phyloP scores from a whole-genome alignment of 2,329 filamentous ascomycete genomes.

The Aspergillus sp. region DNA sequence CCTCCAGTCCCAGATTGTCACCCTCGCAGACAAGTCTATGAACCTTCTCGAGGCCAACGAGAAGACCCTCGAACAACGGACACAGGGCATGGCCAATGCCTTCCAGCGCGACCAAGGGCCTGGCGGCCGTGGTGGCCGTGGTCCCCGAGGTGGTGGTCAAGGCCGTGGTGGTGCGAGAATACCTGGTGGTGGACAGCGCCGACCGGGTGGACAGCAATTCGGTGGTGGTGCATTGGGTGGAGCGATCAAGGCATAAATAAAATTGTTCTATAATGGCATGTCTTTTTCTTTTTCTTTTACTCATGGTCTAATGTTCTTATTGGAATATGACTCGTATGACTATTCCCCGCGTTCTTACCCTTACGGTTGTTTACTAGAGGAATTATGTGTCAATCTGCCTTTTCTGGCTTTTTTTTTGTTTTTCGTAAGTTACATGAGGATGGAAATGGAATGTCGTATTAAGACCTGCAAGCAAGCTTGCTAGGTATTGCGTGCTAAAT shows the following conservation, averaged over 20 bases:
- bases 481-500: too few species aligned
- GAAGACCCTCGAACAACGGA: constrained; percentile 93
- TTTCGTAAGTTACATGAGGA: constrained; percentile 7
- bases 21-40: constrained; percentile 93
- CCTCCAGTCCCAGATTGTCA: constrained; percentile 90
- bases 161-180: constrained; percentile 39
- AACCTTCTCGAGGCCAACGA: constrained; percentile 96
- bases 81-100: constrained; percentile 90
- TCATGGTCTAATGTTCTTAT: constrained; percentile 23
- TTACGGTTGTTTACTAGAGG: constrained; percentile 10
- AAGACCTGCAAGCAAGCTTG: not conserved
- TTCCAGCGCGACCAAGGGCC: constrained; percentile 90
- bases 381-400: constrained; percentile 7
- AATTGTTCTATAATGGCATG: constrained; percentile 28
- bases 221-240: constrained; percentile 51
- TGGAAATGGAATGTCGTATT: not conserved
- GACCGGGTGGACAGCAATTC: constrained; percentile 51
- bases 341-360: constrained; percentile 15
- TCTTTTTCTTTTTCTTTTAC: constrained; percentile 22
- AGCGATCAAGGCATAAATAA: constrained; percentile 51
- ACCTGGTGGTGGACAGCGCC: constrained; percentile 42
- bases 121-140: constrained; percentile 65
- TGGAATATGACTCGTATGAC: constrained; percentile 24
- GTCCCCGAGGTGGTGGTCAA: constrained; percentile 44
- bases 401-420: constrained; percentile 1